These are phyloP conservation scores for Neostapfia colusana DNA, from an alignment of 176 grass and related monocot species.

Conservation along the genomic window DNA sequence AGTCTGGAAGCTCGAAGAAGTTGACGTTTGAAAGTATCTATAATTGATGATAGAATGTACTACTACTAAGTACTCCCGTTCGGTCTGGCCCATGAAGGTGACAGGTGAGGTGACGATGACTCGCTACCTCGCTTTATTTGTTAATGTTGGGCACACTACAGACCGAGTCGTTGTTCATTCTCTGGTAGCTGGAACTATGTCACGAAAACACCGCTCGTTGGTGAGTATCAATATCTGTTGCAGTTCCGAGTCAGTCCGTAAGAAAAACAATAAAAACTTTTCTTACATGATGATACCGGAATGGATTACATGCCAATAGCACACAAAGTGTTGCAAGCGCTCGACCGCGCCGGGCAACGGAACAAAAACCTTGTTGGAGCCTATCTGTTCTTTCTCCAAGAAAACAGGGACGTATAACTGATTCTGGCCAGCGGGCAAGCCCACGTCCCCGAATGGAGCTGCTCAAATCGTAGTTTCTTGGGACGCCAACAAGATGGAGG, in stretches of 20 bases:
- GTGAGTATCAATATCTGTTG: background rate
- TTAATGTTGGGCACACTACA: background rate
- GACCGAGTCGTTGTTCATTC: background rate
- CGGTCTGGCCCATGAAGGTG: conserved; percentile 14
- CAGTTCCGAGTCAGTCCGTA: background rate
- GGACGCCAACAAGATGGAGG: background rate
- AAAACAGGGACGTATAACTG: background rate
- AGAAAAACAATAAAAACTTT: background rate
- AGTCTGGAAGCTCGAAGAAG: background rate
- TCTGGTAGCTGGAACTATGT: background rate
- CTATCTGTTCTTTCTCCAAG: background rate
- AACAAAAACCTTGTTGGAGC: background rate
- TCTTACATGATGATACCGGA: background rate
- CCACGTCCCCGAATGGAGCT: background rate
- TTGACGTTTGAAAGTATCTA: no score
- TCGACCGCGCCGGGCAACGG: background rate
- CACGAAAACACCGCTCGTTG: background rate
- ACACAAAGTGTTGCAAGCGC: background rate
- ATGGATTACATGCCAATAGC: conserved; percentile 18
- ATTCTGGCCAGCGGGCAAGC: background rate
- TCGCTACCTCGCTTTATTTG: background rate
- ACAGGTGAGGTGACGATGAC: background rate
- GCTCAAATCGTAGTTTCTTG: background rate
- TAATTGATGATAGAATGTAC: no score
- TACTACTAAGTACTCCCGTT: background rate